Percentiles rank a stretch among this genome's conserved stretches.
phyloP scores from a whole-genome alignment of 208 protist genomes.

The Trypanosoma mega region DNA sequence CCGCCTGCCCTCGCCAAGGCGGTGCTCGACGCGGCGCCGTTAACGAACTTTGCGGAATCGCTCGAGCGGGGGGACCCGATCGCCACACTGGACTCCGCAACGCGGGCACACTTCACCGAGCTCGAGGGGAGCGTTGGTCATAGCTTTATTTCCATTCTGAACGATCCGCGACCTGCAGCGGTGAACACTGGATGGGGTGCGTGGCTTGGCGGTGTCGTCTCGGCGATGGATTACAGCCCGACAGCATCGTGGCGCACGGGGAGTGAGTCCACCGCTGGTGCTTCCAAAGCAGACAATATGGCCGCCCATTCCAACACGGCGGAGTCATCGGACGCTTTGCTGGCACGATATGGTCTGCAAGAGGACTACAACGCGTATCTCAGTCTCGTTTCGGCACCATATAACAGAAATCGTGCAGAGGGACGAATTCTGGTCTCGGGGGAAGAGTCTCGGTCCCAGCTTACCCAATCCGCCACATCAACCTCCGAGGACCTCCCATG shows the following conservation, averaged over 20 bases:
- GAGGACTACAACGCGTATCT: slow-evolving; percentile 72
- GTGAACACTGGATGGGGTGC: slow-evolving; percentile 40
- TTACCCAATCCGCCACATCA: background rate
- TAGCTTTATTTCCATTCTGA: slow-evolving; percentile 90
- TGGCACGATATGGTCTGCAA: slow-evolving; percentile 39
- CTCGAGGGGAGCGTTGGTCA: slow-evolving; percentile 80
- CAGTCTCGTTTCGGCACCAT: slow-evolving; percentile 57
- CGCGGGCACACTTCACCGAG: slow-evolving; percentile 65
- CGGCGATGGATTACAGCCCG: slow-evolving; percentile 67
- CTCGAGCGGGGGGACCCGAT: slow-evolving; percentile 35
- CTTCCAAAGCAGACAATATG: too few species aligned
- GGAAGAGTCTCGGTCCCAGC: background rate
- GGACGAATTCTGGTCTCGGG: slow-evolving; percentile 9
- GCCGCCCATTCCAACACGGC: background rate
- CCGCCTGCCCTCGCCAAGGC: slow-evolving; percentile 33
- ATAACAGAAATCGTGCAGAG: slow-evolving; percentile 61
- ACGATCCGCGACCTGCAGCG: slow-evolving; percentile 52
- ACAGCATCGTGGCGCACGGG: slow-evolving; percentile 8
- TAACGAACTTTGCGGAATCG: background rate
- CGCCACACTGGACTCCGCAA: slow-evolving; percentile 57
- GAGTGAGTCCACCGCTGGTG: too few species aligned
- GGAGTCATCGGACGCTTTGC: slow-evolving; percentile 34
- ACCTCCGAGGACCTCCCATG: slow-evolving; percentile 36
- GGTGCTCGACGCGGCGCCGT: slow-evolving; percentile 39
- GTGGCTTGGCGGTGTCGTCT: slow-evolving; percentile 71